A percentile compares a stretch with the other conserved stretches of the same genome.
Evolutionary conservation across 2,329 filamentous ascomycete species (phyloP).

Genomic region (Pseudocercospora fuligena): DNA sequence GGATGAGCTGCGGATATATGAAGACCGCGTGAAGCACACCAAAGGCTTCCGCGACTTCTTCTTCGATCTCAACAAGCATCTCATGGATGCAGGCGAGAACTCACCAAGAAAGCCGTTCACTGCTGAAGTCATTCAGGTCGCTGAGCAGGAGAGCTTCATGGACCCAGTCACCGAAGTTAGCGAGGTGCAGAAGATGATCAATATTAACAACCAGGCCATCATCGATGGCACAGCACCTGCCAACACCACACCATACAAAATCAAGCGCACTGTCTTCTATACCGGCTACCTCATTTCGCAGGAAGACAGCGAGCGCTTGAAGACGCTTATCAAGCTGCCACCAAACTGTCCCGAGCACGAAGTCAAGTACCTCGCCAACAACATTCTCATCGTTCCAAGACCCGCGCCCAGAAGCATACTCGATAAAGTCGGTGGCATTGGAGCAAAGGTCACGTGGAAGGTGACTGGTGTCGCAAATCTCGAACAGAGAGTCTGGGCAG

Average conservation of each 20-base stretch:
- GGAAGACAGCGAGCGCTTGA: conserved; percentile 72
- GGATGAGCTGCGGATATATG: conserved; percentile 75
- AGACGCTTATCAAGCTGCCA: conserved; percentile 70
- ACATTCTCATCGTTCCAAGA: conserved; percentile 84
- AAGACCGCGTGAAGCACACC: conserved; percentile 68
- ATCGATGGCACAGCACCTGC: conserved; percentile 51
- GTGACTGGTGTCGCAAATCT: conserved; percentile 75
- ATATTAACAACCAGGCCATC: conserved; percentile 75
- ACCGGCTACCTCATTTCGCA: conserved; percentile 85
- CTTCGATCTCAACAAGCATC: conserved; percentile 70
- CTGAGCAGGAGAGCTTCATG: conserved; percentile 73
- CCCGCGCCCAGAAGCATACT: conserved; percentile 74
- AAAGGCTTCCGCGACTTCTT: conserved; percentile 87
- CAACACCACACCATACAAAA: conserved; percentile 61
- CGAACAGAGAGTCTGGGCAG: conserved; percentile 87
- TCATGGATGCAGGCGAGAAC: conserved; percentile 44
- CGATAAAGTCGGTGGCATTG: conserved; percentile 84
- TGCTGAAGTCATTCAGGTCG: conserved; percentile 84
- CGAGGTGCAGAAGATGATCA: conserved; percentile 87
- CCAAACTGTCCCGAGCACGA: conserved; percentile 68
- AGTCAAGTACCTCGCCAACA: conserved; percentile 82
- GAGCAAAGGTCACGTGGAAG: conserved; percentile 81
- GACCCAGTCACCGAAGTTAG: conserved; percentile 80
- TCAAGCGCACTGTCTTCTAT: conserved; percentile 88
- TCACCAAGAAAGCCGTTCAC: conserved; percentile 64